These are phyloP conservation scores for Tetradesmus obliquus DNA, from an alignment of 139 green algal species.

Conservation along the genomic window DNA sequence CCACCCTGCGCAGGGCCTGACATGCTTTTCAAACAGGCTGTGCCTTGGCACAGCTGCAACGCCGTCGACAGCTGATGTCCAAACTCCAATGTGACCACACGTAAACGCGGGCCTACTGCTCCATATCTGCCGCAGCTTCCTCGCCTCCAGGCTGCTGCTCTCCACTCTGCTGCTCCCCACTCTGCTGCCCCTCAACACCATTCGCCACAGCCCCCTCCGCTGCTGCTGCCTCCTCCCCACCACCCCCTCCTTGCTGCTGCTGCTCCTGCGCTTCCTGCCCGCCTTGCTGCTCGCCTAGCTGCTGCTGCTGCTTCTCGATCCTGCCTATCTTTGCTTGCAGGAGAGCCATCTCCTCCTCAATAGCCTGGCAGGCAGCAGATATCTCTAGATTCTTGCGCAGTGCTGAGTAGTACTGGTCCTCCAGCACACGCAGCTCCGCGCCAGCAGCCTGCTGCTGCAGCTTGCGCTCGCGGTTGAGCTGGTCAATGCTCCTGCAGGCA, in stretches of 20 bases:
- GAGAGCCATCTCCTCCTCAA: slow-evolving; percentile 58
- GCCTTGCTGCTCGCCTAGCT: neutral
- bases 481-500: slow-evolving; percentile 53
- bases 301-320: slow-evolving; percentile 4
- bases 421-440: slow-evolving; percentile 51
- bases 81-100: too few species aligned
- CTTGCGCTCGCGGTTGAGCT: slow-evolving; percentile 86
- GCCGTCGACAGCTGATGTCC: too few species aligned
- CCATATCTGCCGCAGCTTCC: neutral
- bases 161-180: neutral
- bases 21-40: too few species aligned
- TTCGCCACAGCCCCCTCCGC: neutral
- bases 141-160: neutral
- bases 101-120: neutral
- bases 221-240: neutral
- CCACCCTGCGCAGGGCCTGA: too few species aligned
- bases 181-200: neutral
- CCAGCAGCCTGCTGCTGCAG: slow-evolving; percentile 74
- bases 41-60: too few species aligned
- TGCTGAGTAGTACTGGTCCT: slow-evolving; percentile 61
- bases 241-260: neutral
- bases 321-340: slow-evolving; percentile 19
- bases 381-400: slow-evolving; percentile 79
- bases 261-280: neutral
- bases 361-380: slow-evolving; percentile 57